phyloP scores from a whole-genome alignment of 257 asterid genomes.

The Hygrophila difformis region DNA sequence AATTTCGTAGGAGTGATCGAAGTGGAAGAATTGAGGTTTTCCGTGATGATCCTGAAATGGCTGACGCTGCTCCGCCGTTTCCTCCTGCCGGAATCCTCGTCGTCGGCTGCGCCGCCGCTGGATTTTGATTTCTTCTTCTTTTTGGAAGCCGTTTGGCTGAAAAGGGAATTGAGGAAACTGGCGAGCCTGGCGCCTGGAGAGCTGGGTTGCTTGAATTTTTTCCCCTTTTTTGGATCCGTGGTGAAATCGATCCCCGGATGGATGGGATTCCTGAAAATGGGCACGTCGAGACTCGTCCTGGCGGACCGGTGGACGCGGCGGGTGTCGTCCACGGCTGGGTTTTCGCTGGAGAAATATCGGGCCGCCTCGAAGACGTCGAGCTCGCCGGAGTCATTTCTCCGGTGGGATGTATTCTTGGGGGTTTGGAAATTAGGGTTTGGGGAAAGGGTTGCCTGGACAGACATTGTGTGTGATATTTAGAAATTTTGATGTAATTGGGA shows the following conservation, averaged over 20 bases:
- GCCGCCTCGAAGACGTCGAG: conserved; percentile 86
- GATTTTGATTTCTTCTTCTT: conserved; percentile 59
- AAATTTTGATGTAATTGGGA: too few relatives aligned
- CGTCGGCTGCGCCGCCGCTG: conserved; percentile 5
- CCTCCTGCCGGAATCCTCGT: conserved; percentile 28
- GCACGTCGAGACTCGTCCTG: conserved; percentile 60
- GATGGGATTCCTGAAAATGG: conserved; percentile 22
- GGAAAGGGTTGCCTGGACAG: too few relatives aligned
- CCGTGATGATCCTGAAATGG: conserved; percentile 32
- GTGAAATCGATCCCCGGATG: conserved; percentile 16
- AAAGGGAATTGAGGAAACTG: conserved; percentile 59
- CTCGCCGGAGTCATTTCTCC: conserved; percentile 62
- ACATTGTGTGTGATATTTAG: too few relatives aligned
- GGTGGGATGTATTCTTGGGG: too few relatives aligned
- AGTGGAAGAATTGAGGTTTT: conserved; percentile 11
- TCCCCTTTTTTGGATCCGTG: conserved; percentile 24
- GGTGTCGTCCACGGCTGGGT: not conserved
- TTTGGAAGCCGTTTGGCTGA: conserved; percentile 47
- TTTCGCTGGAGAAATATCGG: conserved; percentile 44
- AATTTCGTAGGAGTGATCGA: conserved; percentile 39
- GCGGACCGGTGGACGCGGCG: conserved; percentile 12
- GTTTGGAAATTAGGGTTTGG: too few relatives aligned
- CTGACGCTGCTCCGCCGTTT: conserved; percentile 71
- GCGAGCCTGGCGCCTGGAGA: conserved; percentile 82
- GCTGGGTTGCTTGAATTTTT: conserved; percentile 67